Percentiles rank a stretch among this genome's conserved stretches.
Evolutionary conservation across 139 green algal genomes (phyloP).

Genomic region (Zygnema circumcarinatum): DNA sequence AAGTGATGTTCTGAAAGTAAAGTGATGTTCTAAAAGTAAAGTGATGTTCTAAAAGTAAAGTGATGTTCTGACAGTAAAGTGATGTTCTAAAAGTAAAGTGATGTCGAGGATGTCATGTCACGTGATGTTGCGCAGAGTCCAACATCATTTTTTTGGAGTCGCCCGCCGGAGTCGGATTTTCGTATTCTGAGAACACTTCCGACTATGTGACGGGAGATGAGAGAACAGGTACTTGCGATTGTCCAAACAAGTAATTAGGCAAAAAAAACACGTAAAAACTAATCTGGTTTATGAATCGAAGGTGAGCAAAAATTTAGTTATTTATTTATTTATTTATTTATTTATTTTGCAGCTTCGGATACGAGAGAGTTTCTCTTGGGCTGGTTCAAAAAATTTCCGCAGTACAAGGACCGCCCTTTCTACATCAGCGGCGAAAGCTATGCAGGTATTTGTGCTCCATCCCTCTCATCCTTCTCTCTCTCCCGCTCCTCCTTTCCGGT

Average conservation of each 20-base stretch:
- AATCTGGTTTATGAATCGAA: neutral
- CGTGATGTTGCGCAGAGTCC: too few relatives aligned
- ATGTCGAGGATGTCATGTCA: too few relatives aligned
- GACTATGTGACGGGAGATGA: neutral
- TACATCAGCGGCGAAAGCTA: neutral
- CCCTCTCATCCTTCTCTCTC: too few relatives aligned
- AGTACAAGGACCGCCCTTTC: neutral
- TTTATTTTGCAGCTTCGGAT: neutral
- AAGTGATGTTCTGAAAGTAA: too few relatives aligned
- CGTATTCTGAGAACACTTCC: constrained; percentile 80
- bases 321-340: neutral
- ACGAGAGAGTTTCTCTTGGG: neutral
- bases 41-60: too few relatives aligned
- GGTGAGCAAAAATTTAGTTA: neutral
- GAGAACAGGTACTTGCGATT: too few relatives aligned
- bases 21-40: too few relatives aligned
- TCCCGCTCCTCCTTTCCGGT: too few relatives aligned
- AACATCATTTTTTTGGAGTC: constrained; percentile 83
- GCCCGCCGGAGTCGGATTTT: constrained; percentile 84
- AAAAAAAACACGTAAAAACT: neutral
- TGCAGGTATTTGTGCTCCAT: too few relatives aligned
- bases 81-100: too few relatives aligned
- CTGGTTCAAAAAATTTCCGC: neutral
- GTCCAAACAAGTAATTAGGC: neutral
- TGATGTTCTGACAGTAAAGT: too few relatives aligned